Evolutionary conservation across 208 protist species (phyloP).

Genomic region (Jaenimonas drosophilae): DNA sequence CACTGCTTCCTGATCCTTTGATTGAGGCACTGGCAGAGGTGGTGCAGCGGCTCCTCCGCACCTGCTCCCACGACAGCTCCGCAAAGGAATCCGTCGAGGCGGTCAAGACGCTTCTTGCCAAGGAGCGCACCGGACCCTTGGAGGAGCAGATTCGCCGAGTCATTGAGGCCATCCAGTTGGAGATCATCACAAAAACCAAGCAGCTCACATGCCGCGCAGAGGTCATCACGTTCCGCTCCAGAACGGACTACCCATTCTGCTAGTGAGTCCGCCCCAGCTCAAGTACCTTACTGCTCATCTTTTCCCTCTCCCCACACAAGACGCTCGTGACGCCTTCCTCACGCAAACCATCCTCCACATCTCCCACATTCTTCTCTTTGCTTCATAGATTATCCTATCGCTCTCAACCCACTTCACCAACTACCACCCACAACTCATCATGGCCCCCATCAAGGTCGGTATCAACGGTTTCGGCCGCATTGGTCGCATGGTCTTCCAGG

Average conservation of each 20-base stretch:
- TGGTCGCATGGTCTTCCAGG: slow-evolving; percentile 95
- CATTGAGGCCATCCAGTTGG: slow-evolving; percentile 26
- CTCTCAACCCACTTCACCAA: too few species aligned
- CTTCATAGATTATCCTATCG: too few species aligned
- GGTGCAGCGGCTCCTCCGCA: slow-evolving; percentile 7
- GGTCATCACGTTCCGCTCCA: slow-evolving; percentile 28
- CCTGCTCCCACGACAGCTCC: background rate
- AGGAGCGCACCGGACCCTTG: slow-evolving; percentile 8
- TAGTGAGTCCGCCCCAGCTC: too few species aligned
- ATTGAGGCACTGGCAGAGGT: slow-evolving; percentile 33
- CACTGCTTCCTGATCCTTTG: slow-evolving; percentile 53
- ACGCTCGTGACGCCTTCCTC: too few species aligned
- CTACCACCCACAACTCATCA: too few species aligned
- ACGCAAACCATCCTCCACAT: too few species aligned
- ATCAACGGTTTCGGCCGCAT: slow-evolving; percentile 99
- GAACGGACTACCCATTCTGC: slow-evolving; percentile 16
- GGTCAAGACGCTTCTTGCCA: background rate
- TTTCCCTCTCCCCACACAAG: too few species aligned
- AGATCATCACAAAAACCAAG: slow-evolving; percentile 29
- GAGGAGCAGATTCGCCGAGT: slow-evolving; percentile 35
- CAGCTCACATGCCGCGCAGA: slow-evolving; percentile 23
- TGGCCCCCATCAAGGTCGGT: slow-evolving; percentile 87
- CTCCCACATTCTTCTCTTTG: too few species aligned
- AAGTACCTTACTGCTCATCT: too few species aligned
- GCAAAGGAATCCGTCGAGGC: background rate